Base-by-base conservation (phyloP, 2,329 filamentous ascomycete genomes). In the Botryotinia narcissicola region DNA sequence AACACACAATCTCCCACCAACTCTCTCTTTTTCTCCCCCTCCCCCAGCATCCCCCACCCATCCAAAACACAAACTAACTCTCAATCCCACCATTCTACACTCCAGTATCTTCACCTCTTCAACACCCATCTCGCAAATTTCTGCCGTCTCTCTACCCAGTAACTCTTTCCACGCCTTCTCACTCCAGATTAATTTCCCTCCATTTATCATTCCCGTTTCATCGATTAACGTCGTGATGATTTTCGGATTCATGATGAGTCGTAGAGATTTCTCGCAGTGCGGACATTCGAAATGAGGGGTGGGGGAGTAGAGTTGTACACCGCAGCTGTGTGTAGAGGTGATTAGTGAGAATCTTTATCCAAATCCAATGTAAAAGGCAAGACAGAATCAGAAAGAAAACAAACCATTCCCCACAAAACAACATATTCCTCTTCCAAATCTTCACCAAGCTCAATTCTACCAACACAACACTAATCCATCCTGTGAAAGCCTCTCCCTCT, bases 41-140 rank as follows among this genome's bases (percentile, higher is more conserved):
- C 37, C 42, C 22, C 16, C 42, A 81, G 81, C 37, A 74, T 59
- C 72, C 12, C 71, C 79, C 29, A 82, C 83, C 85, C 88, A 87
- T 1, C 86, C 88, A 78, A 91, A 88, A 8, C 86, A 83, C 76
- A 90, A 75, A 25, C 85, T 88, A 14, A 89, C 77, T 25, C 88
- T 83, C 67, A 87, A 80, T 75, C 86, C 89, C 22, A 86, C 71
- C 66, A 90, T 77, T 6, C 86, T 81, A 75, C 86, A 84, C 76
- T 90, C 86, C 8, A 90, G 78, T 61, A 83, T 82, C 71, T 82
- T 82, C n/a, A 89, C 75, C 29, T 82, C 81, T 20, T 85, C 83
- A 0, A 79, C 74, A 20, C 80, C 80, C 70, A 83, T 78, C 8
- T 57, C 35, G 6, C 78, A 80, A 20, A 89, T 76, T 64, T 86